Conservation (phyloP, 805 yeast genomes). For the Lachancea meyersii region DNA sequence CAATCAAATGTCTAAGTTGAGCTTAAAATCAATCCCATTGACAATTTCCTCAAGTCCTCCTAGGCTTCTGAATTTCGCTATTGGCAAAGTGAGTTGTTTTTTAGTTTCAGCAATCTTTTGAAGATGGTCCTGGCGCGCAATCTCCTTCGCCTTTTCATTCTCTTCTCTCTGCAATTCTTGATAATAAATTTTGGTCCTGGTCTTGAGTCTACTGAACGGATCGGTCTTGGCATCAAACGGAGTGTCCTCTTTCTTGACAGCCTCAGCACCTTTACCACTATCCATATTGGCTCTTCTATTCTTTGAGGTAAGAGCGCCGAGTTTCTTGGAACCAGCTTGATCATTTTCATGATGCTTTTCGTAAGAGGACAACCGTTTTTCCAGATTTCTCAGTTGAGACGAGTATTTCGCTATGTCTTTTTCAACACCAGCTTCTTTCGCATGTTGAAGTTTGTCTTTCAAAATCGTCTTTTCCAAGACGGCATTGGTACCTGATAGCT, state of each 20-base stretch:
- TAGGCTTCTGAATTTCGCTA: conserved; percentile 50
- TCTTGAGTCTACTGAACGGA: conserved; percentile 86
- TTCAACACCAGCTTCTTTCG: conserved; percentile 51
- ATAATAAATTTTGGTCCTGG: conserved; percentile 80
- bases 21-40: conserved; percentile 35
- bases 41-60: conserved; percentile 54
- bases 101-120: conserved; percentile 35
- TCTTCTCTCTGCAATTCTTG: conserved; percentile 47
- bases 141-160: conserved; percentile 52
- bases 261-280: conserved; percentile 73
- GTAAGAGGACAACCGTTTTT: conserved; percentile 33
- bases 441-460: conserved; percentile 69
- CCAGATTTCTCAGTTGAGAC: conserved; percentile 40
- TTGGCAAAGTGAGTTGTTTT: conserved; percentile 41
- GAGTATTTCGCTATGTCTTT: conserved; percentile 43
- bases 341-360: conserved; percentile 36
- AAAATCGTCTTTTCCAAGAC: conserved; percentile 69
- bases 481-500: conserved; percentile 60
- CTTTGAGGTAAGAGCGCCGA: conserved; percentile 74
- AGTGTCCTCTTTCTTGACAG: conserved; percentile 52
- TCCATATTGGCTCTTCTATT: conserved; percentile 78
- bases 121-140: conserved; percentile 42
- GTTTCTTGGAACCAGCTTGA: conserved; percentile 38
- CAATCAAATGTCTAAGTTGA: conserved; percentile 31
- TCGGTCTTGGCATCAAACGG: conserved; percentile 45